Percentiles rank a stretch among this genome's conserved stretches.
These are phyloP conservation scores for Cornus florida DNA, from an alignment of 148 eudicot genomes.

Conservation along the genomic window DNA sequence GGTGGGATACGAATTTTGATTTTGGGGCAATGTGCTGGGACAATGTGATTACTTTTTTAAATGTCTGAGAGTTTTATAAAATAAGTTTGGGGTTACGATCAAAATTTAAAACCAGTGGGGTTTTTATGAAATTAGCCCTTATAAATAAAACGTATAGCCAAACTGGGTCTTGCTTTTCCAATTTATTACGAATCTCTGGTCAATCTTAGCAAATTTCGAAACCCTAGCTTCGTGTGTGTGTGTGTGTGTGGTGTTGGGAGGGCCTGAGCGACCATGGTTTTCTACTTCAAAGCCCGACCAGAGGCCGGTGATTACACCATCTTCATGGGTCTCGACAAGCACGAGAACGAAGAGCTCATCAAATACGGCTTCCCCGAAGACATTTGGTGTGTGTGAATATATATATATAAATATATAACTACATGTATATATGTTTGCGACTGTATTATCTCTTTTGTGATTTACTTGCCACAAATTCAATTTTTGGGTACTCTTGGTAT, in stretches of 20 bases:
- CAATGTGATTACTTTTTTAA: too few relatives aligned
- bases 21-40: too few relatives aligned
- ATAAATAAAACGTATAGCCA: neutral
- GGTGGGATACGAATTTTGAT: too few relatives aligned
- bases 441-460: too few relatives aligned
- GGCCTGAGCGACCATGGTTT: slow-evolving; percentile 57
- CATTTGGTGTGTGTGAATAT: slow-evolving; percentile 49
- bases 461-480: too few relatives aligned
- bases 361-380: slow-evolving; percentile 97
- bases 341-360: slow-evolving; percentile 95
- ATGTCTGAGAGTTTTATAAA: too few relatives aligned
- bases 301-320: slow-evolving; percentile 94
- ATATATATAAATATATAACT: neutral
- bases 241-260: neutral
- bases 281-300: slow-evolving; percentile 93
- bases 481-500: too few relatives aligned
- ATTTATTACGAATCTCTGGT: neutral
- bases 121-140: too few relatives aligned
- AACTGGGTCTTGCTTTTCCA: neutral
- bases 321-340: slow-evolving; percentile 96
- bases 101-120: too few relatives aligned
- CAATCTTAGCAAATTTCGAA: neutral
- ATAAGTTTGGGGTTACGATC: too few relatives aligned
- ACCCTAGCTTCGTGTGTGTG: neutral
- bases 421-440: neutral